Evolutionary conservation across 140 eudicot species (phyloP).

Genomic region (Bidens hawaiensis): DNA sequence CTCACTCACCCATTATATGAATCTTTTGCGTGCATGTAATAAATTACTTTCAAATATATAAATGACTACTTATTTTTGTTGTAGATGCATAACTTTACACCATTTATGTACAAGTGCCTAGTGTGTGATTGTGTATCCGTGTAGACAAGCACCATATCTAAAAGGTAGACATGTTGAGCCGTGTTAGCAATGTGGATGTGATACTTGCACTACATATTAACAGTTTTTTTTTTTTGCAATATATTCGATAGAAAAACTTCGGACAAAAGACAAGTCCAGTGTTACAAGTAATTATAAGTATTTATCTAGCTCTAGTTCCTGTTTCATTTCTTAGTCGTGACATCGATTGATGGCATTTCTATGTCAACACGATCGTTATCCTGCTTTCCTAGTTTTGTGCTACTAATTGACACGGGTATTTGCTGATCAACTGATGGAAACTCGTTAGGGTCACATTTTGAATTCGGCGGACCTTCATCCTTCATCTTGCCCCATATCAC

Average conservation of each 20-base stretch:
- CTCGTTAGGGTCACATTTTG: constrained; percentile 31
- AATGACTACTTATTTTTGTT: background rate
- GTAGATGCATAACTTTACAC: background rate
- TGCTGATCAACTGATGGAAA: constrained; percentile 28
- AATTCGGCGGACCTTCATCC: constrained; percentile 27
- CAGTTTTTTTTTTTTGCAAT: constrained; percentile 5
- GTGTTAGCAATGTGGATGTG: constrained; percentile 21
- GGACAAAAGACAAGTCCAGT: constrained; percentile 8
- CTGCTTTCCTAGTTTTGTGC: constrained; percentile 9
- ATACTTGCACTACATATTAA: constrained; percentile 15
- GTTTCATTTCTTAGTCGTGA: constrained; percentile 9
- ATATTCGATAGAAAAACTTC: constrained; percentile 26
- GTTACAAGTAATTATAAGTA: constrained; percentile 14
- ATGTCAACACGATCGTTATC: constrained; percentile 17
- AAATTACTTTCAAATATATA: background rate
- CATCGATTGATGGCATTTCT: constrained; percentile 30
- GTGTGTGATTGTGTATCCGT: constrained; percentile 1
- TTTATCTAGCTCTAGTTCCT: constrained; percentile 15
- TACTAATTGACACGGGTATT: constrained; percentile 23
- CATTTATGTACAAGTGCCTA: background rate
- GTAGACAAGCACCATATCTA: constrained; percentile 31
- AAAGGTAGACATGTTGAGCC: constrained; percentile 20
- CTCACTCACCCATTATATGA: too few relatives aligned
- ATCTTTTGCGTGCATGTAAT: background rate
- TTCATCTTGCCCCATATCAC: constrained; percentile 72